Base-by-base conservation (phyloP, 768 basidiomycete genomes). In the Aureoboletus auriporus region DNA sequence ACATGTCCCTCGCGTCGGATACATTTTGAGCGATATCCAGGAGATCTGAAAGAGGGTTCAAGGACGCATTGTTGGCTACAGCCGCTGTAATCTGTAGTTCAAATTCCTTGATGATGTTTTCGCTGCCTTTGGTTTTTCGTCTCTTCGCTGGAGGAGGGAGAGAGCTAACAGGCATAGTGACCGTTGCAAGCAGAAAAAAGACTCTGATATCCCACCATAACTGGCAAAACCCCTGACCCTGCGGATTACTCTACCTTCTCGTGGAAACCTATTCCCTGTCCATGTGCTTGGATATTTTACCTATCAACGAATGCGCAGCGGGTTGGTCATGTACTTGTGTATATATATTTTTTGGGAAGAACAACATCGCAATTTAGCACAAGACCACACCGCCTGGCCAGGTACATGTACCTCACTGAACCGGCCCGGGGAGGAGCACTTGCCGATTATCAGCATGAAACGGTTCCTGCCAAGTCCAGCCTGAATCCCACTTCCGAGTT, bases 1-100 rank as follows among this genome's bases (percentile, higher is more conserved):
- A 86, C 12, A 82, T 77, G 27, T 79, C 74, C 53, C 75, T 75
- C 0, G 87, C 70, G 35, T 81, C 75, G 36, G 70, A 57, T 2
- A 74, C 64, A 14, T 69, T 64, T 28, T 73, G 64, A 1, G 83
- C 73, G 28, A 90, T 65, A 13, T 79, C 70, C 45, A 92, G 63
- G 8, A 96, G 80, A 64, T 92, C 87, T 11, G 83, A 79, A 17
- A 96, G 67, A 27, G 78, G 71, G 60, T 96, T 97, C 37, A 96
- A 73, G 16, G 91, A 89, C 12, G 71, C 56, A 53, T 82, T 78
- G 6, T 70, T 58, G 8, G 74, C 60, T 4, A 83, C 69, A 0
- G 88, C 80, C 1, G 67, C 49, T 0, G 75, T 79, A 16, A 93
- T 68, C 38, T 71, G 68, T 26, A 70, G 61, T 63, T 91, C 88